These are phyloP conservation scores for Athelia sp. DNA, from an alignment of 1,284 basidiomycete species.

Conservation along the genomic window DNA sequence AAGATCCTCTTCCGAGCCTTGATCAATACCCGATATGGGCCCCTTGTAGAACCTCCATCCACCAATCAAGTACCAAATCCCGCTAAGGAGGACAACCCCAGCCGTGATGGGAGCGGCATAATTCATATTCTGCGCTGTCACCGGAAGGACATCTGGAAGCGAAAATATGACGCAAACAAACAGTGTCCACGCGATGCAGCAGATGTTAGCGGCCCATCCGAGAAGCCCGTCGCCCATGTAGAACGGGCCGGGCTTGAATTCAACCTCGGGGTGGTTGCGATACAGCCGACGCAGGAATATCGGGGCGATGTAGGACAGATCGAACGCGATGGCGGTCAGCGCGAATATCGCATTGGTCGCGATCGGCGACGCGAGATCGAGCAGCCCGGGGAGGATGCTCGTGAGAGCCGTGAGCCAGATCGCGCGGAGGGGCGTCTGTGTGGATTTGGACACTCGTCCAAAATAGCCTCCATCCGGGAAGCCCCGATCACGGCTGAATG, in stretches of 20 bases:
- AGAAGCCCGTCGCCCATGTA: conserved; percentile 74
- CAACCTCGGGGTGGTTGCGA: conserved; percentile 78
- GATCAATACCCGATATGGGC: no score
- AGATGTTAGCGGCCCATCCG: conserved; percentile 59
- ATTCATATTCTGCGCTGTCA: conserved; percentile 72
- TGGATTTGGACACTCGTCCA: conserved; percentile 58
- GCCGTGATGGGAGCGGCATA: conserved; percentile 49
- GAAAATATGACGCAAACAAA: conserved; percentile 72
- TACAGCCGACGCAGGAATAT: conserved; percentile 70
- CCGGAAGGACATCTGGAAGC: conserved; percentile 64
- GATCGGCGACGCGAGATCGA: conserved; percentile 73
- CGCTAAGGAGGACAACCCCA: conserved; percentile 25
- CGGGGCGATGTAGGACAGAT: conserved; percentile 72
- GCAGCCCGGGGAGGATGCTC: conserved; percentile 66
- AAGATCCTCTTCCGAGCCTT: no score
- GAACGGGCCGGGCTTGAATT: conserved; percentile 87
- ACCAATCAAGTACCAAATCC: conserved; percentile 34
- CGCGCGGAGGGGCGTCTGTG: conserved; percentile 77
- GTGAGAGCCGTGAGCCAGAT: conserved; percentile 77
- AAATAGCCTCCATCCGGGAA: conserved; percentile 83
- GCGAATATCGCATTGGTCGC: conserved; percentile 86
- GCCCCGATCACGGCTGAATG: conserved; percentile 83
- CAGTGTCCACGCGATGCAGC: conserved; percentile 66
- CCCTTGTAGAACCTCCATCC: conserved; percentile 24
- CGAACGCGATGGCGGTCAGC: conserved; percentile 68